A percentile compares a stretch with the other conserved stretches of the same genome.
Conservation (phyloP, 306 rosid species). For the Cucurbita ficifolia region DNA sequence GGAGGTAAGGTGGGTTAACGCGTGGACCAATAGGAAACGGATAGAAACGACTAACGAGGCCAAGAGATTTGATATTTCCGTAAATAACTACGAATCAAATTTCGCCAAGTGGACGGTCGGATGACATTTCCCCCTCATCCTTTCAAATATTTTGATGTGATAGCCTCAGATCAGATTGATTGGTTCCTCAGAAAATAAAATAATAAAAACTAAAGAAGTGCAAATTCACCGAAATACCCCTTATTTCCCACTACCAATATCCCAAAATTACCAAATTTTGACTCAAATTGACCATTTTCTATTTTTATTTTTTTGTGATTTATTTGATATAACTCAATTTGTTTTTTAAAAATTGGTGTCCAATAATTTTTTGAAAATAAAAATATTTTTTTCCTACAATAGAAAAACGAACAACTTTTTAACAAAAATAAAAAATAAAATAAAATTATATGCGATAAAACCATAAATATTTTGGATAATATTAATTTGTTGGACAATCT, state of each 20-base stretch:
- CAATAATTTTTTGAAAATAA: too few relatives aligned
- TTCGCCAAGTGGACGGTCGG: constrained; percentile 3
- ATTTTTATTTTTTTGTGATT: too few relatives aligned
- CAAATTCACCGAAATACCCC: not conserved
- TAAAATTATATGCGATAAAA: too few relatives aligned
- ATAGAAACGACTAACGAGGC: not conserved
- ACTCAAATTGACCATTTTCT: not conserved
- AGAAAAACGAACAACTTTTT: too few relatives aligned
- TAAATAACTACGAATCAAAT: not conserved
- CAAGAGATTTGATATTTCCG: not conserved
- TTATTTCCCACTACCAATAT: not conserved
- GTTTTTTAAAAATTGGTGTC: too few relatives aligned
- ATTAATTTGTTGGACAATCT: too few relatives aligned
- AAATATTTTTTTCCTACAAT: too few relatives aligned
- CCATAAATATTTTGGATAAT: too few relatives aligned
- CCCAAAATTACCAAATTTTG: not conserved
- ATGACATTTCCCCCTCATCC: not conserved
- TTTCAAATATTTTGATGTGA: not conserved
- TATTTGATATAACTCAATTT: too few relatives aligned
- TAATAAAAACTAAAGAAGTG: not conserved
- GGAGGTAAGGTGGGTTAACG: not conserved
- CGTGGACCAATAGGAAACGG: constrained; percentile 1
- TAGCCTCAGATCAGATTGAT: not conserved
- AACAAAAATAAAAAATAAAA: too few relatives aligned
- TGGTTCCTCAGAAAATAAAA: not conserved